Percentiles rank a stretch among this genome's conserved stretches.
Evolutionary conservation across 352 stramenopile species (phyloP).

Genomic region (Phytopythium aichiense): DNA sequence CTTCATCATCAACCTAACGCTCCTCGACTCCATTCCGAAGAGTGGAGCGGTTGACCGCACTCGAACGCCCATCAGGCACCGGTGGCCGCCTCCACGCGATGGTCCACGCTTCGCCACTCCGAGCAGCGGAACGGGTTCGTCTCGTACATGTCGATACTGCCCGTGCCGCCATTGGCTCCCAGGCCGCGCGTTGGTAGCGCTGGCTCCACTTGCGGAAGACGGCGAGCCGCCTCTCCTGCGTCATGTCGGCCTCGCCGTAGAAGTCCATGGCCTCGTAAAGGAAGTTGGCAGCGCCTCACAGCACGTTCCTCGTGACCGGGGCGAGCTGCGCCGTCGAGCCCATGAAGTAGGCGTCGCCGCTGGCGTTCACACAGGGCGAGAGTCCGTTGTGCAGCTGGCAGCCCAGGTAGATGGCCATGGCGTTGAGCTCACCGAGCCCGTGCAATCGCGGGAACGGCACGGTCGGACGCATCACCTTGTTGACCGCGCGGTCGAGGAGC

Average conservation of each 20-base stretch:
- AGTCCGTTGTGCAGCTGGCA: neutral
- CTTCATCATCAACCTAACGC: too few species aligned
- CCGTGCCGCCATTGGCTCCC: neutral
- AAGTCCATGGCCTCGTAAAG: conserved; percentile 18
- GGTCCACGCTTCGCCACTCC: neutral
- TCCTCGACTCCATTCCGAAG: too few species aligned
- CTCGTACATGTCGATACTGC: neutral
- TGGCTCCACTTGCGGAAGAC: conserved; percentile 2
- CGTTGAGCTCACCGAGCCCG: neutral
- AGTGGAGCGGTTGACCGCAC: too few species aligned
- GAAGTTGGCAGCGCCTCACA: conserved; percentile 16
- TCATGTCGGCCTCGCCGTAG: conserved; percentile 8
- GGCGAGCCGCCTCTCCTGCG: conserved; percentile 7
- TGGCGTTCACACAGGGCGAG: neutral
- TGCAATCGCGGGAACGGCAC: neutral
- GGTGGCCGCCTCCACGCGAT: neutral
- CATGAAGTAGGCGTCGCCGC: neutral
- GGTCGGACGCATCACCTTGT: neutral
- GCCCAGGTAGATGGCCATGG: conserved; percentile 1
- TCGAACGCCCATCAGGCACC: neutral
- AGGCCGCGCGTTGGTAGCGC: neutral
- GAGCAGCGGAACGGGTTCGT: neutral
- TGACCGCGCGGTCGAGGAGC: neutral
- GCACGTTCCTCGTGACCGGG: conserved; percentile 14
- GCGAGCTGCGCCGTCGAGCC: neutral